Evolutionary conservation across 2,329 filamentous ascomycete species (phyloP), one percentile per base, ranked within the genome.

Genomic region (Pseudocercospora ulei): DNA sequence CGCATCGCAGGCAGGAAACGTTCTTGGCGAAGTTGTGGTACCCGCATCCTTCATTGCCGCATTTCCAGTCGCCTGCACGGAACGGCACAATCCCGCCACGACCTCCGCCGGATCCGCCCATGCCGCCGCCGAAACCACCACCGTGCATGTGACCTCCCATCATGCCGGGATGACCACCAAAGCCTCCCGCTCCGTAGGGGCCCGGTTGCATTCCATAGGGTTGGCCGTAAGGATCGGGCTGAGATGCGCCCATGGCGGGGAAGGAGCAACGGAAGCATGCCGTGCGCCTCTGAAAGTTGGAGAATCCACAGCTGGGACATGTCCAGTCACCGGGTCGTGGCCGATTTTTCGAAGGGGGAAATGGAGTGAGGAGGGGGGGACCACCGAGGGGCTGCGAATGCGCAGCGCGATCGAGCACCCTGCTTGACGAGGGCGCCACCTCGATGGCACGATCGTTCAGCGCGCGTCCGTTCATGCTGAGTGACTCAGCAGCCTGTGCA

Each of bases 21-120:
- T 98, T 98, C 75, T 98, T 98, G 46, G 90, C 90, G 60, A 98
- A 98, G 69, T 98, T 98, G 70, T 98, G 90, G 64, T 98, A 98
- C 42, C 83, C 85, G 61, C 90, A 98, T 23, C 87, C 86, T 59
- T 98, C 90, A 50, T 90, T 90, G 40, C 90, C 90, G 59, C 90
- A 98, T 65, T 95, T 95, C 90, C 90, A 98, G 60, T 98, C 90
- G 58, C 90, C 90, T 39, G 90, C 90, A 57, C 90, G 82, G 80
- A 98, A 98, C 9, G 90, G 90, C 27, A 98, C 90, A 19, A 57
- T 81, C 47, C 83, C 72, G 28, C 69, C 82, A 48, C 59, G 59
- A 31, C 58, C 56, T 38, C 82, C 80, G 7, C 53, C 54, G 71
- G 85, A 83, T 18, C 68, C 69, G 47, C 72, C 69, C 28, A 61